Percentiles rank a stretch among this genome's conserved stretches.
phyloP scores from a whole-genome alignment of 2,329 filamentous ascomycete genomes.

The Pochonia chlamydosporia region DNA sequence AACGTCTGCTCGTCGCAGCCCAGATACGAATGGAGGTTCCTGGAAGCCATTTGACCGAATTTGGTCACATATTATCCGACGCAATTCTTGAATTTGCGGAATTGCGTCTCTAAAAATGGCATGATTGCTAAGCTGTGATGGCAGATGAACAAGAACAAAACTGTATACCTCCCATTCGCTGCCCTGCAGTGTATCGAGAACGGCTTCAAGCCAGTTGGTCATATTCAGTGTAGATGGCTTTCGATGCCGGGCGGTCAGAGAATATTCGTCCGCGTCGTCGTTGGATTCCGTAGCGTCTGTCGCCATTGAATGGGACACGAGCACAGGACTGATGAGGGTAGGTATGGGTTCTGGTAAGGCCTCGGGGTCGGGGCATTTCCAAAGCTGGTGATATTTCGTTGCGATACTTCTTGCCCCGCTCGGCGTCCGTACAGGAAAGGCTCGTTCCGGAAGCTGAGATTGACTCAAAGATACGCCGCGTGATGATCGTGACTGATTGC shows the following conservation, averaged over 20 bases:
- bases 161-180: conserved; percentile 90
- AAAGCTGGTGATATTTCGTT: conserved; percentile 44
- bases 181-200: conserved; percentile 68
- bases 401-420: conserved; percentile 30
- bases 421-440: conserved; percentile 32
- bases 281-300: conserved; percentile 6
- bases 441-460: conserved; percentile 36
- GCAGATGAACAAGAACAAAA: conserved; percentile 79
- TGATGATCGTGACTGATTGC: conserved; percentile 30
- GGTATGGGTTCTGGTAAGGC: conserved; percentile 46
- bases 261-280: conserved; percentile 11
- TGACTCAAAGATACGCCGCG: conserved; percentile 50
- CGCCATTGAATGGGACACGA: conserved; percentile 33
- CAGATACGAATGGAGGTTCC: conserved; percentile 73
- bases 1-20: conserved; percentile 80
- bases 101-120: conserved; percentile 73
- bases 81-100: conserved; percentile 68
- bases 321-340: conserved; percentile 41
- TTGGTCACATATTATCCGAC: conserved; percentile 75
- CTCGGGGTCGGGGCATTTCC: conserved; percentile 52
- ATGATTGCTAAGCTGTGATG: conserved; percentile 85
- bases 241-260: conserved; percentile 28
- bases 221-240: conserved; percentile 44
- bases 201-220: conserved; percentile 67
- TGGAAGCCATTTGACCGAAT: conserved; percentile 71